phyloP scores from a whole-genome alignment of 768 basidiomycete species.

The Kondoa subrosea region DNA sequence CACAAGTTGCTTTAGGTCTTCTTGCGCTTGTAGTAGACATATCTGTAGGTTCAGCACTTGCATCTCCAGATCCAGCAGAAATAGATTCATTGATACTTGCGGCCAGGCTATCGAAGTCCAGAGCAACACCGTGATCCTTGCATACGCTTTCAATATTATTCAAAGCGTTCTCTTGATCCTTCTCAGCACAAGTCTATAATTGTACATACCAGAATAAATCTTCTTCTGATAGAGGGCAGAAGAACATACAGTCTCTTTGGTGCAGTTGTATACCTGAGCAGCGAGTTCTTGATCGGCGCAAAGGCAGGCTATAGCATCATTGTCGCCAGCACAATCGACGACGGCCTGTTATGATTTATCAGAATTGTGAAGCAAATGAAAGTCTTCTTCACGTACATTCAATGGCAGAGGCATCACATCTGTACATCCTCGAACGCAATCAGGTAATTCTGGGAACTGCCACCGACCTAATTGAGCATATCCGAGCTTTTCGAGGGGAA shows the following conservation, averaged over 20 bases:
- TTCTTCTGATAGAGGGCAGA: not conserved
- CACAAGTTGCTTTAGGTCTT: too few species aligned
- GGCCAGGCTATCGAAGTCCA: not conserved
- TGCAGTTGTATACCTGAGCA: not conserved
- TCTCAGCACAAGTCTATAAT: not conserved
- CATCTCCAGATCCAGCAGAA: not conserved
- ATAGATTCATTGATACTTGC: not conserved
- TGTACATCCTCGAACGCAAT: not conserved
- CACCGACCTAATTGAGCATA: too few species aligned
- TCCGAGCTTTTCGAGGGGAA: too few species aligned
- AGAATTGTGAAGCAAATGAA: not conserved
- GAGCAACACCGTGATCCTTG: not conserved
- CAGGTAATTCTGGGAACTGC: not conserved
- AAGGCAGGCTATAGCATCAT: not conserved
- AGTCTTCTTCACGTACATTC: not conserved
- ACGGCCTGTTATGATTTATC: not conserved
- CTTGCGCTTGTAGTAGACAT: not conserved
- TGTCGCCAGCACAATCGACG: not conserved
- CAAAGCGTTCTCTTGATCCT: not conserved
- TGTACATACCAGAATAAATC: not conserved
- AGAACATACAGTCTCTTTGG: not conserved
- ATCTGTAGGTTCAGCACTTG: not conserved
- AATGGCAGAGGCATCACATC: not conserved
- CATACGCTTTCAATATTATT: not conserved
- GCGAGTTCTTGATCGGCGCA: not conserved